phyloP scores from a whole-genome alignment of 495 filamentous ascomycete genomes.

The Penicillium fimorum region DNA sequence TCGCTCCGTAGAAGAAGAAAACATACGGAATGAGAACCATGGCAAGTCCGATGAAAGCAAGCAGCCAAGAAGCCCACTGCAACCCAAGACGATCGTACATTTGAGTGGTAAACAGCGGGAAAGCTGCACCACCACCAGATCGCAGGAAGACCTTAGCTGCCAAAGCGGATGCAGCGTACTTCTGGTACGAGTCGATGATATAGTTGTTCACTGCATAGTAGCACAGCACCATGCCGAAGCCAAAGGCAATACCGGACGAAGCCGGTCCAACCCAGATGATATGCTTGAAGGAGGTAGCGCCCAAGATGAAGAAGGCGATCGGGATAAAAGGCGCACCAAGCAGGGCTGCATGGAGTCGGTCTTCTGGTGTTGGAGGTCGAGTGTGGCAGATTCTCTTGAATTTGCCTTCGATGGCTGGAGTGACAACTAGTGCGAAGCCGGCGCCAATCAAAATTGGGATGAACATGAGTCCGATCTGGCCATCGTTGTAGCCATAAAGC shows the following conservation, averaged over 20 bases:
- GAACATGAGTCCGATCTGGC: constrained; percentile 37
- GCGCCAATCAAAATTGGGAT: constrained; percentile 49
- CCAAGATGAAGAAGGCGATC: constrained; percentile 54
- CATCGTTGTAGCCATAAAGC: constrained; percentile 49
- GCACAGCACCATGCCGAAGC: constrained; percentile 65
- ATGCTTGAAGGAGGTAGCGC: constrained; percentile 56
- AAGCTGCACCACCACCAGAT: constrained; percentile 40
- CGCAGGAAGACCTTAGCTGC: constrained; percentile 37
- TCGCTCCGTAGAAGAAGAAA: constrained; percentile 35
- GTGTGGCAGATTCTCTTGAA: constrained; percentile 27
- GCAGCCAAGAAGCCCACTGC: constrained; percentile 56
- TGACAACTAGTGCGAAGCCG: constrained; percentile 49
- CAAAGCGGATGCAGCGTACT: constrained; percentile 36
- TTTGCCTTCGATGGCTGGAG: constrained; percentile 36
- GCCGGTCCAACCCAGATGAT: constrained; percentile 67
- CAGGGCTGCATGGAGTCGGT: constrained; percentile 36
- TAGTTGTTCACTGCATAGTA: constrained; percentile 71
- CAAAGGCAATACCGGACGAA: constrained; percentile 61
- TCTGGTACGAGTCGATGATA: constrained; percentile 63
- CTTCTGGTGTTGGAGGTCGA: constrained; percentile 34
- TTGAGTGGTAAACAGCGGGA: constrained; percentile 50
- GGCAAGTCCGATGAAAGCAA: constrained; percentile 52
- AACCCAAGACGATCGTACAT: constrained; percentile 52
- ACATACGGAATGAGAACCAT: constrained; percentile 48
- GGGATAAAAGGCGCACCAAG: constrained; percentile 38